Base-by-base conservation (phyloP, 257 asterid species). In the Knoxia roxburghii region DNA sequence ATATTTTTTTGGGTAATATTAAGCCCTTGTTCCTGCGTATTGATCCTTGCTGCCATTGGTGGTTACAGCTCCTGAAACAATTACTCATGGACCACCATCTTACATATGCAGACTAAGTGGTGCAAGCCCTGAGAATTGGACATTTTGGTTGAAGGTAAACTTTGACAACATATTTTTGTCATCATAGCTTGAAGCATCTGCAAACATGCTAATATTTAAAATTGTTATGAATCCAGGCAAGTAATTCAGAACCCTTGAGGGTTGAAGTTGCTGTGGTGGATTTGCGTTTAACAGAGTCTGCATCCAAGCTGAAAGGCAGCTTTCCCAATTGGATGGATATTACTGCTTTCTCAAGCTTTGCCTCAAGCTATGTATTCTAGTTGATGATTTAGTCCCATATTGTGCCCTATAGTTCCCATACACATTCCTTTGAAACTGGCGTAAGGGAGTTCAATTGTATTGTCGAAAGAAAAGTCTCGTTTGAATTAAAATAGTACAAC, bases 81-180 rank as follows among this genome's bases (percentile, higher is more conserved):
- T 81, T 65, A 81, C 83, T 49, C 76, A 82, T 49, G 91, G 95
- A 27, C 96, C 95, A 55, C 95, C 89, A 21, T 90, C 90, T 23
- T 88, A 90, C 80, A 72, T 88, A 27, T 85, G 94, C 57, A 85
- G 99, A 69, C 76, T 94, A 70, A 88, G 95, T 57, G 99, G 99
- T 27, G 80, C 89, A 63, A 68, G 82, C 78, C 77, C 66, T 27
- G 90, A 94, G 73, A 90, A 84, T 59, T 94, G 99, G 99, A 90
- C 72, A 37, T 94, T 94, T 77, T 94, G 99, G 99, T 79, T 94
- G 79, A 97, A 94, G 97, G 99, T 94, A 82, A 64, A 51, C 69
- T 46, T 70, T 18, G 43, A 52, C 48, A 46, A 26, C 13, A n/a
- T 20, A 33, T 33, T 33, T 23, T 39, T 7, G 7, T 26, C 13